These are phyloP conservation scores for Sideroxylon spinosum DNA, from an alignment of 179 eudicot species.

Conservation along the genomic window DNA sequence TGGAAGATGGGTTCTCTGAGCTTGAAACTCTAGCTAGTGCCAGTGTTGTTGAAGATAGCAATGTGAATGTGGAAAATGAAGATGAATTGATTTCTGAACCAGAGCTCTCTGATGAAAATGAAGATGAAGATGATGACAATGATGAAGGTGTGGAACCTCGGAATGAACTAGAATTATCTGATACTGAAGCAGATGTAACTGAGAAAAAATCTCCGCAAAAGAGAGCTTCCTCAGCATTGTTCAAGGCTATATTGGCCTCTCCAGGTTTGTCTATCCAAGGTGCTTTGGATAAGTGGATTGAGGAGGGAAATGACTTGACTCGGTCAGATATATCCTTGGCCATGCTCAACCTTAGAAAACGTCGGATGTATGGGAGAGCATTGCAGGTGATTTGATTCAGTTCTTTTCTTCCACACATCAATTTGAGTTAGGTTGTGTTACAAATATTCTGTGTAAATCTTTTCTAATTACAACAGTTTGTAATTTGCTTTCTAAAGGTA, in stretches of 20 bases:
- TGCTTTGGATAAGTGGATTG: slow-evolving; percentile 60
- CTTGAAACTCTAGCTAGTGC: slow-evolving; percentile 44
- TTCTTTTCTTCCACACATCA: not conserved
- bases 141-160: slow-evolving; percentile 32
- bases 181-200: slow-evolving; percentile 29
- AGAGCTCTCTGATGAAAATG: slow-evolving; percentile 43
- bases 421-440: not conserved
- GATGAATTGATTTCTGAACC: slow-evolving; percentile 29
- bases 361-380: slow-evolving; percentile 43
- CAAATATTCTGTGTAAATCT: not conserved
- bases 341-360: slow-evolving; percentile 39
- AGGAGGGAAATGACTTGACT: slow-evolving; percentile 45
- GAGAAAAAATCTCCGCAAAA: slow-evolving; percentile 19
- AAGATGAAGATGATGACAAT: slow-evolving; percentile 31
- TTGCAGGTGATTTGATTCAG: slow-evolving; percentile 23
- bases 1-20: slow-evolving; percentile 85
- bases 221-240: slow-evolving; percentile 25
- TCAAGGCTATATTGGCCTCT: slow-evolving; percentile 37
- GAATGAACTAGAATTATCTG: slow-evolving; percentile 34
- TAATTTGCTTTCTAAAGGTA: not conserved
- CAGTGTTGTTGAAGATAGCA: slow-evolving; percentile 14
- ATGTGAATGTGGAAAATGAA: slow-evolving; percentile 26
- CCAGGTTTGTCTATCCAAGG: slow-evolving; percentile 31
- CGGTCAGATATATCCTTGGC: slow-evolving; percentile 26
- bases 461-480: not conserved